These are phyloP conservation scores for Obba rivulosa DNA, from an alignment of 768 basidiomycete genomes.

Conservation along the genomic window DNA sequence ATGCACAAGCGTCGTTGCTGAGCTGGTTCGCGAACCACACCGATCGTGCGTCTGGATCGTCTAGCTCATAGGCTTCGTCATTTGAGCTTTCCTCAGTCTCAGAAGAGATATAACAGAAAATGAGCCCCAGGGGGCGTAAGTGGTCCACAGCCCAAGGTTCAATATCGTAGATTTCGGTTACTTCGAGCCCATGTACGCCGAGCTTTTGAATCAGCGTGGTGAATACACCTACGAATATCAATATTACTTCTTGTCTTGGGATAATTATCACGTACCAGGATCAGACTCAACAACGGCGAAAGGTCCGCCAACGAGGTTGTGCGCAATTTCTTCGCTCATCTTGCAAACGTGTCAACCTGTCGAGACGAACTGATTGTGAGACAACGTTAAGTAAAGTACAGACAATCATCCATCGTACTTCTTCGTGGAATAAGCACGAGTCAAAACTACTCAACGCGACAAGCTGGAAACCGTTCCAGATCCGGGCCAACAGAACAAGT, in stretches of 20 bases:
- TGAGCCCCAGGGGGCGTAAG: conserved; percentile 51
- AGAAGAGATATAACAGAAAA: conserved; percentile 60
- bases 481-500: too few species aligned
- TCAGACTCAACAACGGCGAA: conserved; percentile 57
- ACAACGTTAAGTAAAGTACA: too few species aligned
- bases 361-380: too few species aligned
- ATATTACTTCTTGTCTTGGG: neutral
- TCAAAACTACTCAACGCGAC: too few species aligned
- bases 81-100: conserved; percentile 30
- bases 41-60: conserved; percentile 47
- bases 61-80: conserved; percentile 1
- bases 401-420: too few species aligned
- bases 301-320: conserved; percentile 55
- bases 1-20: conserved; percentile 60
- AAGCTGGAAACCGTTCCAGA: too few species aligned
- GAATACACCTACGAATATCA: conserved; percentile 43
- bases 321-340: too few species aligned
- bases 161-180: conserved; percentile 58
- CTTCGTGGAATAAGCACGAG: too few species aligned
- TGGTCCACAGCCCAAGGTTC: conserved; percentile 61
- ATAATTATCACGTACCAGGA: conserved; percentile 22
- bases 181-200: conserved; percentile 46
- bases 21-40: conserved; percentile 71
- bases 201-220: conserved; percentile 49
- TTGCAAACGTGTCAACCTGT: too few species aligned